Base-by-base conservation (phyloP, 306 rosid genomes). In the Trifolium subterraneum region DNA sequence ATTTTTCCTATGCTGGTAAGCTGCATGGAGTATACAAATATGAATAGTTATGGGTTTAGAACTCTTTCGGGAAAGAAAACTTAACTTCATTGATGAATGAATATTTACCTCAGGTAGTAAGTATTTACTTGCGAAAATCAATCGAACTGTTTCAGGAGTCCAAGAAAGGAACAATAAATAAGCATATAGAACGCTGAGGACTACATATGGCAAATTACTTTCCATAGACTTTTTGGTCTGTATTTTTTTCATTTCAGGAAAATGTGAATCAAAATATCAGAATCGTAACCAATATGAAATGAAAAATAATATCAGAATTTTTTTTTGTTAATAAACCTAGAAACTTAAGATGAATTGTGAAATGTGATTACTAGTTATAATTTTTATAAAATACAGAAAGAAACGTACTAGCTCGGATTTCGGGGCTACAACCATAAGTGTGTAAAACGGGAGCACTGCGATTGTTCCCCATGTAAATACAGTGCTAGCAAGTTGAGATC, bases 371-470 rank as follows among this genome's bases (percentile, higher is more conserved):
- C 12, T 7, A 35, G 12, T 65, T 27, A 51, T 75, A 52, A 42
- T 52, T 18, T 67, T 64, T 69, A 76, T 45, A n/a, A 59, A 42
- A 35, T 79, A 55, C 9, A 38, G 73, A 36, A 19, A 66, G 59
- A 74, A 74, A 73, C 90, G 64, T 90, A 94, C 99, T 44, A 92
- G 75, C 62, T 86, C 83, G 58, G 99, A 81, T 56, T 87, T 88
- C 23, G 99, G 99, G 64, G 96, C 97, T 56, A 92, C 62, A 86
- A 94, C 96, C 97, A 94, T 94, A 67, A 94, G 97, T 56, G 90
- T 78, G 78, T 94, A 94, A 81, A 88, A 94, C 31, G 99, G 99
- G 56, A 94, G 96, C 63, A 94, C 99, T 42, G 97, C 90, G 47
- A 78, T n/a, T 69, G 97, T 94, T 73, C 97, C 99, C 73, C 86